Percentiles rank a stretch among this genome's conserved stretches.
Evolutionary conservation across 768 basidiomycete genomes (phyloP).

Genomic region (Tylopilus vinaceipallidus): DNA sequence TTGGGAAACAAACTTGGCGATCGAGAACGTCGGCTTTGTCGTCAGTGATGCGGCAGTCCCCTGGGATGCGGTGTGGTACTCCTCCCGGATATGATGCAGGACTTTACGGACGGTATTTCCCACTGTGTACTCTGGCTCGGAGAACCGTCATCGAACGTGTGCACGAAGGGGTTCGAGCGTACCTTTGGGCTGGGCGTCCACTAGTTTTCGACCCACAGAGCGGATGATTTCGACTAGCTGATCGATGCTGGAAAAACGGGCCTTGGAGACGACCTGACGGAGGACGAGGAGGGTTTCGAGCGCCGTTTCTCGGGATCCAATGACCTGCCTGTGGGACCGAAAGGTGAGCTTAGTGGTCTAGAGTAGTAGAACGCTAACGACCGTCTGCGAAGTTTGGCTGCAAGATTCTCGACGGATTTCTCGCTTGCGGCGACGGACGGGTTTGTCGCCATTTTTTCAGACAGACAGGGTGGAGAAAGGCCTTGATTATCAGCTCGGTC

Average conservation of each 20-base stretch:
- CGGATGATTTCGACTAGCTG: conserved; percentile 81
- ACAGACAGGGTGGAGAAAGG: not conserved
- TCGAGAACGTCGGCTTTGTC: conserved; percentile 55
- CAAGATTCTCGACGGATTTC: conserved; percentile 65
- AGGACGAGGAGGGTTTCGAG: conserved; percentile 87
- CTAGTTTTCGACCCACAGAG: conserved; percentile 72
- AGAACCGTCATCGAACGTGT: conserved; percentile 1
- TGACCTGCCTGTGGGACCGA: conserved; percentile 64
- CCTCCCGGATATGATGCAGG: conserved; percentile 91
- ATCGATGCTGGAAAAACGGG: conserved; percentile 82
- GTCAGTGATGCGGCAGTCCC: conserved; percentile 40
- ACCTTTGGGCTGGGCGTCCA: conserved; percentile 97
- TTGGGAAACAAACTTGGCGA: conserved; percentile 79
- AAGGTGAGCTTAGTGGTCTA: conserved; percentile 35
- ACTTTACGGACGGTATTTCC: conserved; percentile 94
- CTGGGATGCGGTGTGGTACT: conserved; percentile 79
- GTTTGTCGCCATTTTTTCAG: conserved; percentile 46
- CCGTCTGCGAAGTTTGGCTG: conserved; percentile 70
- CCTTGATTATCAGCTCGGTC: no score
- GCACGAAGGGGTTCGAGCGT: conserved; percentile 11
- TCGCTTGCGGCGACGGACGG: conserved; percentile 40
- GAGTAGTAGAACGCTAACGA: conserved; percentile 37
- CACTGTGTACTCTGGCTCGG: conserved; percentile 77
- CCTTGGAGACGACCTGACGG: conserved; percentile 85
- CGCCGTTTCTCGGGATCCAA: conserved; percentile 87